Base-by-base conservation (phyloP, 805 yeast species). In the Lipomyces yamanashiensis region DNA sequence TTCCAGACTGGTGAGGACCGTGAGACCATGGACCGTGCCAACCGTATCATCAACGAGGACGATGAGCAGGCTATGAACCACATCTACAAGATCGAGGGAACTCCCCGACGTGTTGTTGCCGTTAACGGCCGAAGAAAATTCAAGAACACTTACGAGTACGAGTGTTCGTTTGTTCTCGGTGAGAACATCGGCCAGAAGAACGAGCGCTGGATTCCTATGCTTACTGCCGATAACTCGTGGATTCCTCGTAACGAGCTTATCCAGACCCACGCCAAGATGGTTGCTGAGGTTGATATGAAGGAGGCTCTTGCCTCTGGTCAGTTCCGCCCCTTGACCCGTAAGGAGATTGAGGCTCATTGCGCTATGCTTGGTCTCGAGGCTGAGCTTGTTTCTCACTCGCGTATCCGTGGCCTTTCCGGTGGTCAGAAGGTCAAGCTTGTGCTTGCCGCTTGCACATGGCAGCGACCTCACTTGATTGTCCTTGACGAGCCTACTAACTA, bases 1-100 rank as follows among this genome's bases (percentile, higher is more conserved):
- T 95, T 93, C 98, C 99, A 95, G 86, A 95, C 99, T 79, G 99
- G 99, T 92, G 99, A 95, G 86, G 99, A 95, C 84, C 92, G 99
- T 86, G 99, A 95, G 87, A 95, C 99, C 83, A 95, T 95, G 99
- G 99, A 95, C 87, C 90, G 98, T 86, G 99, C 98, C 80, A 91
- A 96, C 82, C 91, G 99, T 87, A 93, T 88, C 81, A 92, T 95
- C 81, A 92, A 89, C 79, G 99, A 95, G 85, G 83, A 85, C 75
- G 99, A 95, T 84, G 98, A 92, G 86, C 86, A 88, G 82, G 90
- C 96, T 79, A 95, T 95, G 99, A 92, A 95, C 92, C 95, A 93
- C 87, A 89, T 95, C 84, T 95, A 92, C 92, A 92, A 90, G 89
- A 87, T 95, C 78, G 99, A 95, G 82, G 97, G 98, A 83, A 87